A percentile compares a stretch with the other conserved stretches of the same genome.
Conservation (phyloP, 345 rosid species). For the Murraya paniculata region DNA sequence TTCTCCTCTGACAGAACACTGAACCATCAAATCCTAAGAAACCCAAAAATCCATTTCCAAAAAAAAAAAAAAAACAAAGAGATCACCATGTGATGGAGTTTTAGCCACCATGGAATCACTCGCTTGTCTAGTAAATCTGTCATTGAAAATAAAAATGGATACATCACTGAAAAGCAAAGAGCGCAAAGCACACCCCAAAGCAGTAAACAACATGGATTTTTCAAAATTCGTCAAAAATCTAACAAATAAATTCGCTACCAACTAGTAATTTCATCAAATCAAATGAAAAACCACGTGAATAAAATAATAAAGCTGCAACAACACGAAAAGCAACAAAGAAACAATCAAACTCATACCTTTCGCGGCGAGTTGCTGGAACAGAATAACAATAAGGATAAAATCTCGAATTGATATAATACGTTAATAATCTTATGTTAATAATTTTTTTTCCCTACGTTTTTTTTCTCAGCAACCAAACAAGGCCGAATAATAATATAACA, state of each 20-base stretch:
- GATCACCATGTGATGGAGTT: slow-evolving; percentile 5
- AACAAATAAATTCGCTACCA: background rate
- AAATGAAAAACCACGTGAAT: background rate
- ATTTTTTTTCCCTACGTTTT: background rate
- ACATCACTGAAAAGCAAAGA: background rate
- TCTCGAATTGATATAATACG: too few species aligned
- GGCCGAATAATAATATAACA: background rate
- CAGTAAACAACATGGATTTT: too few species aligned
- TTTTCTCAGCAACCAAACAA: slow-evolving; percentile 7
- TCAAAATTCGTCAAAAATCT: background rate
- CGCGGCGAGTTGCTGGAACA: background rate
- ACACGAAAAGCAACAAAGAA: background rate
- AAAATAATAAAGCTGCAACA: background rate
- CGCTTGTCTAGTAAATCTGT: background rate
- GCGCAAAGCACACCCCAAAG: background rate
- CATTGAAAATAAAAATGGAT: background rate
- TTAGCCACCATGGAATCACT: slow-evolving; percentile 9
- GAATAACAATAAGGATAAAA: background rate
- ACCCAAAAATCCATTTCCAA: slow-evolving; percentile 44
- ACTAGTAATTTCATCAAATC: background rate
- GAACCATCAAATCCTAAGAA: slow-evolving; percentile 45
- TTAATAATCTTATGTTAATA: background rate
- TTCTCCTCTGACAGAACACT: slow-evolving; percentile 22
- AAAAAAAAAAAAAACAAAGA: slow-evolving; percentile 9
- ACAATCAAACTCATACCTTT: background rate